Conservation (phyloP, 1,284 basidiomycete species). For the Cryptococcus depauperatus region DNA sequence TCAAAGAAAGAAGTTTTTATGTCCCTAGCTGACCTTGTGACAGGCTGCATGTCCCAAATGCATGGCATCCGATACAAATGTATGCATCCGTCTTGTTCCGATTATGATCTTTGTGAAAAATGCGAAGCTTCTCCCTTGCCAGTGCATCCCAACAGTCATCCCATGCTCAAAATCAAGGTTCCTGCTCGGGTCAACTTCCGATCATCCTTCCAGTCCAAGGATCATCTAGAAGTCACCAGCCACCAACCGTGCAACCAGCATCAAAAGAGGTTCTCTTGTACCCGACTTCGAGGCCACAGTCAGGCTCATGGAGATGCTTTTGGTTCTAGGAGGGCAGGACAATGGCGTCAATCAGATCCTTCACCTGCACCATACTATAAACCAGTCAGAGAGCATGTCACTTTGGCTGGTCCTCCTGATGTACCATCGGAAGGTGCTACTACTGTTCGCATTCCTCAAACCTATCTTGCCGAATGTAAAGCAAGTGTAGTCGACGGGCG, state of each 20-base stretch:
- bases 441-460: too few relatives aligned
- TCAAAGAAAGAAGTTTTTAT: background rate
- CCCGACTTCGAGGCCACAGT: too few relatives aligned
- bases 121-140: constrained; percentile 75
- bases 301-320: constrained; percentile 18
- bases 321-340: constrained; percentile 11
- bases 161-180: constrained; percentile 66
- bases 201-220: constrained; percentile 24
- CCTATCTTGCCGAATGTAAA: too few relatives aligned
- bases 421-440: too few relatives aligned
- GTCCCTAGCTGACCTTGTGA: background rate
- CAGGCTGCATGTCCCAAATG: constrained; percentile 33
- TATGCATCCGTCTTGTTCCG: constrained; percentile 63
- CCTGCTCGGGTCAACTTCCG: constrained; percentile 32
- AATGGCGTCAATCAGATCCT: constrained; percentile 14
- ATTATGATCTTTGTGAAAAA: constrained; percentile 72
- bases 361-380: too few relatives aligned
- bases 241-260: too few relatives aligned
- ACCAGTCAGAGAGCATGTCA: too few relatives aligned
- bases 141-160: constrained; percentile 64
- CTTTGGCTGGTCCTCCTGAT: background rate
- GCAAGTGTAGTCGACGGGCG: too few relatives aligned
- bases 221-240: too few relatives aligned
- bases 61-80: constrained; percentile 53
- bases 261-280: too few relatives aligned